Evolutionary conservation across 257 asterid genomes (phyloP).

Genomic region (Capsicum baccatum): DNA sequence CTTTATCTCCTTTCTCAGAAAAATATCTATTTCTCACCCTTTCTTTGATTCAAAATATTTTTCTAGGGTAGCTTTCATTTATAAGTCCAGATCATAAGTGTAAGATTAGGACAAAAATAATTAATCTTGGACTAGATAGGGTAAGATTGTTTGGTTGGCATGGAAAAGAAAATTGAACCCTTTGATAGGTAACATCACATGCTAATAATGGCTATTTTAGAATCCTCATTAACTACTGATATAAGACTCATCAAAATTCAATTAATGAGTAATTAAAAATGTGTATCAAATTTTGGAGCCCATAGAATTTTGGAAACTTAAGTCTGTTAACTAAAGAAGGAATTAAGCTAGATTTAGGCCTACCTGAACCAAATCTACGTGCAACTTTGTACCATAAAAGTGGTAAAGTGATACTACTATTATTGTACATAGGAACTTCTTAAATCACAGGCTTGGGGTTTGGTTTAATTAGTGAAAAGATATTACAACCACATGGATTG

Average conservation of each 20-base stretch:
- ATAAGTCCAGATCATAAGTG: too few species aligned
- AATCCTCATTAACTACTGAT: not conserved
- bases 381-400: not conserved
- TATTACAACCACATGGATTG: conserved; percentile 6
- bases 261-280: not conserved
- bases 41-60: not conserved
- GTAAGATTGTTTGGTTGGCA: not conserved
- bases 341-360: not conserved
- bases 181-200: not conserved
- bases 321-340: not conserved
- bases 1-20: not conserved
- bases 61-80: not conserved
- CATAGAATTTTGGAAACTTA: not conserved
- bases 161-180: not conserved
- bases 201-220: not conserved
- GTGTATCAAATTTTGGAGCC: not conserved
- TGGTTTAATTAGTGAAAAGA: conserved; percentile 14
- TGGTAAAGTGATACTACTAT: not conserved
- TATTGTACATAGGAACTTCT: not conserved
- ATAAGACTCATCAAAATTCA: not conserved
- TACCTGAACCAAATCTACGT: not conserved
- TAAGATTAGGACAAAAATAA: not conserved
- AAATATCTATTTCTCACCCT: not conserved
- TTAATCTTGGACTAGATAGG: not conserved
- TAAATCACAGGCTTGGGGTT: not conserved